phyloP scores from a whole-genome alignment of 371 early-diverging fungal species.

The Saksenaea oblongispora region DNA sequence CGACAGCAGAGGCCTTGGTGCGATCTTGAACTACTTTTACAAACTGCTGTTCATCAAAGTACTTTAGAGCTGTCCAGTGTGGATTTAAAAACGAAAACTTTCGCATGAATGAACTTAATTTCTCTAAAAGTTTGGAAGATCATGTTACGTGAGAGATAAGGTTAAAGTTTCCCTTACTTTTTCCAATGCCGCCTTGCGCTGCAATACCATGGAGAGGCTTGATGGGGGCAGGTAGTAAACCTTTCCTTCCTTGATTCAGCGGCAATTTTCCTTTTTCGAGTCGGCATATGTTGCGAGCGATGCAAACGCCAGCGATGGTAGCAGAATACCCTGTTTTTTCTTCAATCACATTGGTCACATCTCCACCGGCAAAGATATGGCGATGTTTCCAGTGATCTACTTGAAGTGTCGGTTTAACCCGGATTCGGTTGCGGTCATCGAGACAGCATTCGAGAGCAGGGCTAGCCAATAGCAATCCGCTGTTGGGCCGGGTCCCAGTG shows the following conservation, averaged over 20 bases:
- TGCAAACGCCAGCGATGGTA: conserved; percentile 38
- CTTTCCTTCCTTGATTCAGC: conserved; percentile 26
- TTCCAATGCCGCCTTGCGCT: conserved; percentile 26
- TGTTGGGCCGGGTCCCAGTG: conserved; percentile 45
- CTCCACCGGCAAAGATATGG: conserved; percentile 55
- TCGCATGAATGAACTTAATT: conserved; percentile 18
- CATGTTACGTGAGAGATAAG: conserved; percentile 7
- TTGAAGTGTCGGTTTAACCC: conserved; percentile 52
- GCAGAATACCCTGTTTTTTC: conserved; percentile 51
- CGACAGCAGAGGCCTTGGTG: conserved; percentile 23
- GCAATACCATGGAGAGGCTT: conserved; percentile 26
- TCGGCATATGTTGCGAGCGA: conserved; percentile 36
- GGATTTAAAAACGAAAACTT: conserved; percentile 35
- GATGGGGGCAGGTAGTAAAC: conserved; percentile 22
- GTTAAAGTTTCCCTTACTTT: conserved; percentile 29
- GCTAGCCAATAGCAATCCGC: conserved; percentile 20
- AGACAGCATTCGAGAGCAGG: conserved; percentile 18
- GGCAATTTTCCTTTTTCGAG: conserved; percentile 31
- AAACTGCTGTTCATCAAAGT: conserved; percentile 41
- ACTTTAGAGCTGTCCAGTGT: conserved; percentile 42
- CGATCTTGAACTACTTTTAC: conserved; percentile 33
- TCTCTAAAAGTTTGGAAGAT: conserved; percentile 6
- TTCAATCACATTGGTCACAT: conserved; percentile 44
- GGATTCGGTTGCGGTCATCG: conserved; percentile 24
- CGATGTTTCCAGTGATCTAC: conserved; percentile 38